phyloP scores from a whole-genome alignment of 352 stramenopile species.

The Pythium dissimile region DNA sequence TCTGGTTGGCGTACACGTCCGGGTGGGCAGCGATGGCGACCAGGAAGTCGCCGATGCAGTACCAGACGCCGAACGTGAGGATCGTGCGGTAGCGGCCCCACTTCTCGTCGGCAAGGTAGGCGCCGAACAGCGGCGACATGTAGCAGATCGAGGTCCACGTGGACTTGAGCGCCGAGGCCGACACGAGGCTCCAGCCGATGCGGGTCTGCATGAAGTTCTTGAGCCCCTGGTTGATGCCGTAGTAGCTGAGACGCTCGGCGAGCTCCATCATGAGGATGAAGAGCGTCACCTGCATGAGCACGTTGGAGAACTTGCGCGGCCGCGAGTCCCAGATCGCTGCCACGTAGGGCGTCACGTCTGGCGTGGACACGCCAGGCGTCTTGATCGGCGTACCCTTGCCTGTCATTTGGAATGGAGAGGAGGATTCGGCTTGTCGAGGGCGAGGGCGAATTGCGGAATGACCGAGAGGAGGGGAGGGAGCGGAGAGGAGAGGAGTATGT shows the following conservation, averaged over 20 bases:
- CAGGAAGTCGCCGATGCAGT: constrained; percentile 58
- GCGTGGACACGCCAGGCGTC: constrained; percentile 12
- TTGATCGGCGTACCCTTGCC: constrained; percentile 6
- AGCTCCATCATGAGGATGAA: constrained; percentile 63
- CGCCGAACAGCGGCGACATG: constrained; percentile 48
- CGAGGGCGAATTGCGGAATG: not conserved
- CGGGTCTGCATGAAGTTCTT: constrained; percentile 75
- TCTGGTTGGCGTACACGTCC: constrained; percentile 37
- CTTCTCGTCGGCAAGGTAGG: constrained; percentile 54
- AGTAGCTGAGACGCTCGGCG: constrained; percentile 70
- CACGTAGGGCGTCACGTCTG: constrained; percentile 12
- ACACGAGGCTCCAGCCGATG: constrained; percentile 53
- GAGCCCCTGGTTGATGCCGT: constrained; percentile 81
- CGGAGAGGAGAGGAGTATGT: not conserved
- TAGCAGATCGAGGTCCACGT: constrained; percentile 64
- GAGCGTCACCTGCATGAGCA: constrained; percentile 55
- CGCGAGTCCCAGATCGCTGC: constrained; percentile 40
- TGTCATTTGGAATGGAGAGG: too few species aligned
- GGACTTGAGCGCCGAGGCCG: constrained; percentile 54
- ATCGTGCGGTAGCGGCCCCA: constrained; percentile 61
- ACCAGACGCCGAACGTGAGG: constrained; percentile 53
- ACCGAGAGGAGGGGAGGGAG: not conserved
- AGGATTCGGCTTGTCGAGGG: too few species aligned
- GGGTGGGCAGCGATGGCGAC: constrained; percentile 51
- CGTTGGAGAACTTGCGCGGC: constrained; percentile 43